phyloP scores from a whole-genome alignment of 2,329 filamentous ascomycete genomes.

The Aspergillus unguis region DNA sequence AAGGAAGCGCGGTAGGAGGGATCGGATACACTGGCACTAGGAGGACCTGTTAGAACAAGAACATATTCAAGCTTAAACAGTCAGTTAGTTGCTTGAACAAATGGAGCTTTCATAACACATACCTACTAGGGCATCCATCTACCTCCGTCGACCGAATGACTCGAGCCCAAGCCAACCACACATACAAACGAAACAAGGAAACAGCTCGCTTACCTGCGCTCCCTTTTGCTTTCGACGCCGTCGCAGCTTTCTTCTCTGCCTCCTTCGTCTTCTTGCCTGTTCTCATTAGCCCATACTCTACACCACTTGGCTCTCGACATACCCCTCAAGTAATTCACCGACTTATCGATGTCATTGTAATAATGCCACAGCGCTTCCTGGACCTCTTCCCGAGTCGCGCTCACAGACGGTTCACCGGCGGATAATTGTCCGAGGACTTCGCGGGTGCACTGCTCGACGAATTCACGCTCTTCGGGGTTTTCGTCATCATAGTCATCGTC shows the following conservation, averaged over 20 bases:
- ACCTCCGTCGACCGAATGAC: constrained; percentile 1
- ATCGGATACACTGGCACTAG: constrained; percentile 32
- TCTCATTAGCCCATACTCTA: constrained; percentile 2
- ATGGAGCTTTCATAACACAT: constrained; percentile 12
- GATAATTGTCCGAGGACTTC: constrained; percentile 67
- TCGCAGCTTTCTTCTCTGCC: constrained; percentile 28
- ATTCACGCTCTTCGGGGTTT: constrained; percentile 47
- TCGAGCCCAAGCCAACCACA: constrained; percentile 31
- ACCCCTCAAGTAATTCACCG: constrained; percentile 74
- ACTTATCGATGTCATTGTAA: constrained; percentile 87
- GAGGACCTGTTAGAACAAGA: constrained; percentile 41
- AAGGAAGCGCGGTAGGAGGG: constrained; percentile 21
- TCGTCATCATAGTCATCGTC: constrained; percentile 42
- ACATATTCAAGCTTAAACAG: constrained; percentile 29
- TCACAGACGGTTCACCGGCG: constrained; percentile 55
- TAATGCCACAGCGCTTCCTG: constrained; percentile 93
- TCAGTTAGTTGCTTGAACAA: constrained; percentile 28
- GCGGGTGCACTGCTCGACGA: constrained; percentile 63
- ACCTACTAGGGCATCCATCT: constrained; percentile 12
- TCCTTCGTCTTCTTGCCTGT: constrained; percentile 39
- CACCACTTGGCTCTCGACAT: constrained; percentile 27
- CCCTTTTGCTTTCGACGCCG: constrained; percentile 20
- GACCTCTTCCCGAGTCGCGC: constrained; percentile 67
- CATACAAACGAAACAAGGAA: constrained; percentile 9
- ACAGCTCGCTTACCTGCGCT: constrained; percentile 27